phyloP scores from a whole-genome alignment of 108 stramenopile genomes.

The Cyclostephanos tholiformis region DNA sequence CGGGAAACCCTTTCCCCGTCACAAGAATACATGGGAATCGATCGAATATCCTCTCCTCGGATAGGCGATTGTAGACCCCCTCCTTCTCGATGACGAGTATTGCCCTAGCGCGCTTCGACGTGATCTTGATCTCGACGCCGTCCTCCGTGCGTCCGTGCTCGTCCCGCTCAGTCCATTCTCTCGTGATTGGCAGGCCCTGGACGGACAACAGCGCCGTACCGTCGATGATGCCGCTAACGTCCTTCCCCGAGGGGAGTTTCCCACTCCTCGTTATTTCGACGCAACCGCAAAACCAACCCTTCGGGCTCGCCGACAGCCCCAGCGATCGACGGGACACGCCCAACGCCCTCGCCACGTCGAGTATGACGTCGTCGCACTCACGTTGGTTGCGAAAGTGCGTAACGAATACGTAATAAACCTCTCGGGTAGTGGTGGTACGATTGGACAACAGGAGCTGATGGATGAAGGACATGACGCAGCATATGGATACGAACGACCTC shows the following conservation, averaged over 20 bases:
- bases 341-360: slow-evolving; percentile 59
- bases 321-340: slow-evolving; percentile 62
- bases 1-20: slow-evolving; percentile 96
- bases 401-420: slow-evolving; percentile 86
- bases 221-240: slow-evolving; percentile 47
- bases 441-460: slow-evolving; percentile 60
- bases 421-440: slow-evolving; percentile 78
- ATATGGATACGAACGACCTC: slow-evolving; percentile 62
- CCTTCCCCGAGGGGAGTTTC: slow-evolving; percentile 40
- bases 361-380: slow-evolving; percentile 70
- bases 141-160: slow-evolving; percentile 28
- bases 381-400: slow-evolving; percentile 81
- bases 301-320: slow-evolving; percentile 82
- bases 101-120: slow-evolving; percentile 56
- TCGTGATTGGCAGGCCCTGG: slow-evolving; percentile 63
- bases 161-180: slow-evolving; percentile 58
- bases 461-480: slow-evolving; percentile 66
- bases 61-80: slow-evolving; percentile 93
- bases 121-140: slow-evolving; percentile 30
- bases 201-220: slow-evolving; percentile 52
- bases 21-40: slow-evolving; percentile 91
- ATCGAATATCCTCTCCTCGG: slow-evolving; percentile 93
- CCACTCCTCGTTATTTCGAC: slow-evolving; percentile 53
- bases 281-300: slow-evolving; percentile 86
- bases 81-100: slow-evolving; percentile 98